Evolutionary conservation across 2,329 filamentous ascomycete genomes (phyloP).

Genomic region (Penicillium sp.): DNA sequence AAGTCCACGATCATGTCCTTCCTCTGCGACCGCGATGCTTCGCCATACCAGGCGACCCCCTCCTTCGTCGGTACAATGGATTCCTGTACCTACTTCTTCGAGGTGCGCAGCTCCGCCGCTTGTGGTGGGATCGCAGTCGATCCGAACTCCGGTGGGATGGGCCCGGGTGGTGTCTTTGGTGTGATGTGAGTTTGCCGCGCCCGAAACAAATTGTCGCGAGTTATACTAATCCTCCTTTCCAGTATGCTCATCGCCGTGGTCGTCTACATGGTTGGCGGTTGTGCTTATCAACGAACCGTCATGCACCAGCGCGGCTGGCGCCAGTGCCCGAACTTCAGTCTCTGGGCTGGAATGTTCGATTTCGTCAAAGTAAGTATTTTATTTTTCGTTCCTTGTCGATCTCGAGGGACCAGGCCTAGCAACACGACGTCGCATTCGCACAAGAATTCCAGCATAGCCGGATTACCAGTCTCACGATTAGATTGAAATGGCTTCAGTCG

Average conservation of each 20-base stretch:
- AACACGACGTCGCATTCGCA: slow-evolving; percentile 19
- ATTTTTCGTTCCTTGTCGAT: slow-evolving; percentile 38
- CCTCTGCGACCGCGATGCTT: slow-evolving; percentile 81
- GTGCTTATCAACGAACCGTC: slow-evolving; percentile 93
- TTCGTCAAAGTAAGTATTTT: slow-evolving; percentile 71
- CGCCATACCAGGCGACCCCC: slow-evolving; percentile 64
- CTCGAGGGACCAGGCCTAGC: slow-evolving; percentile 26
- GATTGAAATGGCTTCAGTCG: slow-evolving; percentile 35
- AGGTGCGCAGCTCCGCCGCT: slow-evolving; percentile 79
- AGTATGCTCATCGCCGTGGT: slow-evolving; percentile 67
- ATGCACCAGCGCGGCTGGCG: slow-evolving; percentile 93
- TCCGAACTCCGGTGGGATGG: slow-evolving; percentile 58
- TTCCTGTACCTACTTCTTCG: slow-evolving; percentile 94
- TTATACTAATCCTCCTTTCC: slow-evolving; percentile 17
- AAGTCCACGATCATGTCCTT: slow-evolving; percentile 91
- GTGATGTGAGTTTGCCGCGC: slow-evolving; percentile 66
- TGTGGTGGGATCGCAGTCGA: slow-evolving; percentile 68
- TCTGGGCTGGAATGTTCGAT: slow-evolving; percentile 84
- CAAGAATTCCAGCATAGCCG: slow-evolving; percentile 21
- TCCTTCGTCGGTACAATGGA: slow-evolving; percentile 88
- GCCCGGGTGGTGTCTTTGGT: slow-evolving; percentile 75
- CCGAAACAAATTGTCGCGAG: not conserved
- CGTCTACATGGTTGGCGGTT: slow-evolving; percentile 87
- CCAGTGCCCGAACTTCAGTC: slow-evolving; percentile 87
- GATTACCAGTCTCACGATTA: slow-evolving; percentile 33